Evolutionary conservation across 495 filamentous ascomycete species (phyloP), one percentile per base, ranked within the genome.

Genomic region (Lophiotrema nucula): DNA sequence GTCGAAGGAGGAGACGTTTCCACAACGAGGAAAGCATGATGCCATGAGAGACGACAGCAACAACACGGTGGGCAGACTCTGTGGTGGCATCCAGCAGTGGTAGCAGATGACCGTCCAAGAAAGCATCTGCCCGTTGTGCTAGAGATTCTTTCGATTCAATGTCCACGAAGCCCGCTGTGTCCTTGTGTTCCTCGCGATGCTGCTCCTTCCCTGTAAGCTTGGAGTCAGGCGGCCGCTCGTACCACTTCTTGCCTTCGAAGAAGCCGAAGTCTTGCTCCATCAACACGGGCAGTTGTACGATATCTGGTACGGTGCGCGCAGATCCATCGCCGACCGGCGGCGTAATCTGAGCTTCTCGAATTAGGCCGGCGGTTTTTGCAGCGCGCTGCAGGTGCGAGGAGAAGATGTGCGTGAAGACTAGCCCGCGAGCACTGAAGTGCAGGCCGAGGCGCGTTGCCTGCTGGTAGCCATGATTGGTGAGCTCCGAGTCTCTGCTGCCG

Each of bases 321-420:
- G n/a, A 18, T n/a, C 16, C 47, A 6, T 53, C 37, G 4, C 45
- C 33, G 8, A 28, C 43, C 2, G 27, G 41, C 22, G 53, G 27
- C 15, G 35, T 42, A 18, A 33, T 3, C 67, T 84, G 83, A 25
- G 80, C 79, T 39, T 76, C 71, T 15, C 78, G 78, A 39, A 92
- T 76, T 1, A 81, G 79, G 58, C 80, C 74, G 6, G 88, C 89
- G 11, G 90, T 96, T 64, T 81, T 80, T 24, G 74, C 74, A 1
- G 91, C 88, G 48, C 90, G 82, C 49, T 83, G 81, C 18, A 95
- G 76, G 64, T 90, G 82, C 13, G 90, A 96, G n/a, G 88, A 82
- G 66, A 89, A 95, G 37, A 95, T 75, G 43, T 84, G 77, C 13
- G 73, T 77, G 56, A 89, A 76, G 3, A 55, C 60, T 1, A 82